Base-by-base conservation (phyloP, 805 yeast species). In the Metschnikowia proteae region DNA sequence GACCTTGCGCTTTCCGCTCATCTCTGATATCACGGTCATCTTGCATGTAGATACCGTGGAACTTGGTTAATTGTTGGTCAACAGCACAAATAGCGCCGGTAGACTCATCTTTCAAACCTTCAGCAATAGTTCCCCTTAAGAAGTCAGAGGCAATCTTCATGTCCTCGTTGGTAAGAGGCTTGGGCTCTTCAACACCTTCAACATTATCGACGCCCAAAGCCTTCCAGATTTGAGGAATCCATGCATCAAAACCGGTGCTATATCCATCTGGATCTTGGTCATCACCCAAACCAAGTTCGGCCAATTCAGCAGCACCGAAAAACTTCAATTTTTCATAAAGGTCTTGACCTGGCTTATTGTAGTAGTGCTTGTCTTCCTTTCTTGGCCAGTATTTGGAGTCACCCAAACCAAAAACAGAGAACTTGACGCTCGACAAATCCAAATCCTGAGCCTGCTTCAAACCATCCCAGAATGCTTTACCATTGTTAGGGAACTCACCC, bases 1-100 rank as follows among this genome's bases (percentile, higher is more conserved):
- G 67, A 38, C 98, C 97, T 64, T 87, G 88, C 42, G 88, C 81
- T 71, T 91, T 92, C 64, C 97, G 84, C 59, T 87, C 86, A 48
- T 92, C 98, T 67, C 98, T 81, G 51, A 92, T 76, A 68, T 92
- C 98, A 74, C 98, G 88, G 66, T 92, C 98, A 68, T 92, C 98
- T 74, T 92, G 98, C 96, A 92, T 89, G 68, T 92, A 92, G 58
- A 90, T 89, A 71, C 98, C 98, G 68, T 92, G 98, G 81, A 92
- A 92, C 71, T 92, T 92, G 57, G 97, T 90, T 67, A 92, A 70
- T 70, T 91, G 97, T 71, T 90, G 96, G 69, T 90, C 97, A 49
- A 81, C 80, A 10, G 97, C 94, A 55, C 86, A 79, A 56, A 92
- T 87, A 11, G 96, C 91, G 55, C 97, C 97, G 7, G 98, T 92